Conservation (phyloP, 768 basidiomycete species). For the Omphalotus guepiniiformis region DNA sequence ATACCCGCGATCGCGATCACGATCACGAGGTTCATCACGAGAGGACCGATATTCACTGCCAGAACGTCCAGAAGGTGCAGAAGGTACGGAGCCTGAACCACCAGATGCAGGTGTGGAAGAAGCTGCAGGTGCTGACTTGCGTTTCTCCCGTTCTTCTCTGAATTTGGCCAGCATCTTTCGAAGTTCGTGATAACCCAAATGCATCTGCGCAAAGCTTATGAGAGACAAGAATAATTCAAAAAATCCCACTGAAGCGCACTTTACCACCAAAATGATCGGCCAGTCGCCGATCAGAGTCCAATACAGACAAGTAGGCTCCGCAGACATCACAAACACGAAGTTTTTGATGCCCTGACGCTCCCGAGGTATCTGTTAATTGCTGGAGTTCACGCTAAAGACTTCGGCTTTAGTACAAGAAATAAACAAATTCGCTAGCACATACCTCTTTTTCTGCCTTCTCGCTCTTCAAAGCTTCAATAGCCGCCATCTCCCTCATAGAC, state of each 20-base stretch:
- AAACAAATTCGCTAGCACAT: conserved; percentile 18
- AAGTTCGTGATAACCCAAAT: conserved; percentile 96
- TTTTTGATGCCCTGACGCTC: conserved; percentile 99
- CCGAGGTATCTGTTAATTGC: conserved; percentile 94
- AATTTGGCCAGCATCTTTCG: conserved; percentile 91
- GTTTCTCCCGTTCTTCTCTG: conserved; percentile 85
- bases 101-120: conserved; percentile 33
- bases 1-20: conserved; percentile 65
- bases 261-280: conserved; percentile 99
- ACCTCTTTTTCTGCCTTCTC: conserved; percentile 97
- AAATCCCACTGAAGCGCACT: conserved; percentile 43
- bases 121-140: conserved; percentile 52
- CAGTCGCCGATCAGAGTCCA: conserved; percentile 96
- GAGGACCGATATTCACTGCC: conserved; percentile 52
- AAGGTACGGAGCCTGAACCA: conserved; percentile 24
- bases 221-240: conserved; percentile 21
- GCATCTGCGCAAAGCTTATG: conserved; percentile 73
- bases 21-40: conserved; percentile 59
- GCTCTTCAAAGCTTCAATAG: conserved; percentile 94
- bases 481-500: conserved; percentile 95
- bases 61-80: conserved; percentile 39
- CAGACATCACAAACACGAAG: conserved; percentile 99
- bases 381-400: conserved; percentile 78
- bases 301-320: conserved; percentile 96
- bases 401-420: conserved; percentile 3